These are phyloP conservation scores for Saprolegnia parasitica DNA, from an alignment of 352 stramenopile species.

Conservation along the genomic window DNA sequence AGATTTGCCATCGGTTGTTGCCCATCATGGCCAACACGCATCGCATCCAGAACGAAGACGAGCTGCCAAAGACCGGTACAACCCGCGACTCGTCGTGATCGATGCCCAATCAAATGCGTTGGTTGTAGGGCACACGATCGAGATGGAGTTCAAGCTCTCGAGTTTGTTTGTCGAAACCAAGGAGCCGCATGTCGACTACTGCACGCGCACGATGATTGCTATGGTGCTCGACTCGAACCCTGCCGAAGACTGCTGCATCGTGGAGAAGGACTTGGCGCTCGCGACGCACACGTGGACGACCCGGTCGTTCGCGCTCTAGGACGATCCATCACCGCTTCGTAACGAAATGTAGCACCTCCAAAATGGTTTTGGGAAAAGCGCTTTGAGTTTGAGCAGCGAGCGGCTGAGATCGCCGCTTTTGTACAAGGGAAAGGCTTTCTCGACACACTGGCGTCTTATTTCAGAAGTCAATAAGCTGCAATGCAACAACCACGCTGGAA, in stretches of 20 bases:
- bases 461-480: too few species aligned
- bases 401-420: too few species aligned
- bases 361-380: too few species aligned
- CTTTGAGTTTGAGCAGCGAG: too few species aligned
- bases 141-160: slow-evolving; percentile 24
- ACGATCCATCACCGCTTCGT: background rate
- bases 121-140: slow-evolving; percentile 10
- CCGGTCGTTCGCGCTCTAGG: background rate
- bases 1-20: slow-evolving; percentile 7
- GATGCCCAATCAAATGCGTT: too few species aligned
- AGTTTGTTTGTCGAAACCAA: slow-evolving; percentile 28
- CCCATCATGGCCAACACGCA: slow-evolving; percentile 17
- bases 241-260: background rate
- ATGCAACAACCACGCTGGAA: too few species aligned
- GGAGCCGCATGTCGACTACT: slow-evolving; percentile 9
- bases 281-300: background rate
- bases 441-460: too few species aligned
- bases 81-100: too few species aligned
- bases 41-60: background rate
- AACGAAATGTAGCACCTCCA: too few species aligned
- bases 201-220: slow-evolving; percentile 23
- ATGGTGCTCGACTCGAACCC: slow-evolving; percentile 23
- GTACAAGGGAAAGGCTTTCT: too few species aligned
- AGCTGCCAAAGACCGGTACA: slow-evolving; percentile 24
- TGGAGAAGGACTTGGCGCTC: slow-evolving; percentile 21